These are phyloP conservation scores for Lodderomyces oxycetoniae DNA, from an alignment of 1,139 yeast genomes.

Conservation along the genomic window DNA sequence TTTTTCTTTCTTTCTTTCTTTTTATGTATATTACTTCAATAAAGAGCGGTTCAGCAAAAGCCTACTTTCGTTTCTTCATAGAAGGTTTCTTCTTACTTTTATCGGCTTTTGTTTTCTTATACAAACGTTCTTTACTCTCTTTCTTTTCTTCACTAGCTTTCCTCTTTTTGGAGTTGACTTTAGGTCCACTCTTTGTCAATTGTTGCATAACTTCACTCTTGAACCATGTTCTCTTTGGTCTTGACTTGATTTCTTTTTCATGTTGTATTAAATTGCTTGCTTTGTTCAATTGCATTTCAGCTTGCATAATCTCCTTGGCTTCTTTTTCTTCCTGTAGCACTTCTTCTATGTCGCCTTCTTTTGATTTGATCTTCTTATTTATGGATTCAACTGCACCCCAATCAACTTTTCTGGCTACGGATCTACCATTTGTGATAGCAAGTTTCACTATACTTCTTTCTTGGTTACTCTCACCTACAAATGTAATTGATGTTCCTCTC, in stretches of 20 bases:
- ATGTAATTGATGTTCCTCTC: conserved; percentile 85
- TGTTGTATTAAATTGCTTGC: conserved; percentile 81
- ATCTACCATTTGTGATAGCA: conserved; percentile 62
- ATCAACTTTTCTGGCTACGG: conserved; percentile 79
- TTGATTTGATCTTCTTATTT: conserved; percentile 54
- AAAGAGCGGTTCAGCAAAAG: too few species aligned
- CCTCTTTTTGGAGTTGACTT: conserved; percentile 55
- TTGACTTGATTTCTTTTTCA: conserved; percentile 73
- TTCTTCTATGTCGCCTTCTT: conserved; percentile 61
- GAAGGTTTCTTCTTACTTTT: conserved; percentile 8
- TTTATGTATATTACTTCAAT: background rate
- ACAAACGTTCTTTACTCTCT: conserved; percentile 43
- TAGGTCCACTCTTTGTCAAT: conserved; percentile 41
- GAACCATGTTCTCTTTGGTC: conserved; percentile 98
- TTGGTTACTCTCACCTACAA: conserved; percentile 83
- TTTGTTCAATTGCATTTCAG: conserved; percentile 86
- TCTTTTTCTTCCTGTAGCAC: conserved; percentile 83
- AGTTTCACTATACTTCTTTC: conserved; percentile 88
- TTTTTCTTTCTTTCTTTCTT: background rate
- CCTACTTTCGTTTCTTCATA: conserved; percentile 2
- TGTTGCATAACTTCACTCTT: conserved; percentile 43
- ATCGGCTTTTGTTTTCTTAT: conserved; percentile 69
- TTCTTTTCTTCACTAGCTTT: conserved; percentile 44
- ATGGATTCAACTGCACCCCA: conserved; percentile 79
- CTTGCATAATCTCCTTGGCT: conserved; percentile 78